A percentile compares a stretch with the other conserved stretches of the same genome.
These are phyloP conservation scores for Hymenochaete sp. DNA, from an alignment of 1,284 basidiomycete genomes.

Conservation along the genomic window DNA sequence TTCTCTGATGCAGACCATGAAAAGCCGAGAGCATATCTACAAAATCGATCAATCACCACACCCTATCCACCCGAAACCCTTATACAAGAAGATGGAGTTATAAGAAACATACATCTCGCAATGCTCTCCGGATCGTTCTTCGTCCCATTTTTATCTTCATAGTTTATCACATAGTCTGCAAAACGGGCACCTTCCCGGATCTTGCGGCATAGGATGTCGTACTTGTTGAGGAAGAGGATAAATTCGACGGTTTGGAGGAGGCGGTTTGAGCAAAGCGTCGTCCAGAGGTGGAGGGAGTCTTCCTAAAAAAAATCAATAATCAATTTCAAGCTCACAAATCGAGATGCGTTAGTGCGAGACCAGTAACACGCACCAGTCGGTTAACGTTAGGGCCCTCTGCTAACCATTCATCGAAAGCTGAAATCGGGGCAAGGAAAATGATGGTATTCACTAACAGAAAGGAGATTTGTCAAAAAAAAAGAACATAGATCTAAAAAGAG, in stretches of 20 bases:
- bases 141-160: constrained; percentile 18
- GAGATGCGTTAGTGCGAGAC: not conserved
- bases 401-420: constrained; percentile 56
- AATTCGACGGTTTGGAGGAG: constrained; percentile 20
- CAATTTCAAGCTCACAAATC: not conserved
- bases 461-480: not conserved
- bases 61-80: too few species aligned
- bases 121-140: constrained; percentile 20
- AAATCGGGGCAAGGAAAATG: constrained; percentile 58
- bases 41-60: not conserved
- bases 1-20: constrained; percentile 19
- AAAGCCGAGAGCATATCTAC: constrained; percentile 20
- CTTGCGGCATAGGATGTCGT: constrained; percentile 20
- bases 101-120: constrained; percentile 21
- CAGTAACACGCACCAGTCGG: constrained; percentile 36
- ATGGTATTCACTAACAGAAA: constrained; percentile 42
- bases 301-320: constrained; percentile 11
- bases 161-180: constrained; percentile 21
- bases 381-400: constrained; percentile 50
- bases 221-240: constrained; percentile 24
- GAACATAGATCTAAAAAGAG: not conserved
- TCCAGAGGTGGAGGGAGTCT: constrained; percentile 24
- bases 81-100: not conserved
- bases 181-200: constrained; percentile 20
- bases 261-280: constrained; percentile 20